Evolutionary conservation across 2,329 filamentous ascomycete species (phyloP), one percentile per base, ranked within the genome.

Genomic region (Polychaeton citri): DNA sequence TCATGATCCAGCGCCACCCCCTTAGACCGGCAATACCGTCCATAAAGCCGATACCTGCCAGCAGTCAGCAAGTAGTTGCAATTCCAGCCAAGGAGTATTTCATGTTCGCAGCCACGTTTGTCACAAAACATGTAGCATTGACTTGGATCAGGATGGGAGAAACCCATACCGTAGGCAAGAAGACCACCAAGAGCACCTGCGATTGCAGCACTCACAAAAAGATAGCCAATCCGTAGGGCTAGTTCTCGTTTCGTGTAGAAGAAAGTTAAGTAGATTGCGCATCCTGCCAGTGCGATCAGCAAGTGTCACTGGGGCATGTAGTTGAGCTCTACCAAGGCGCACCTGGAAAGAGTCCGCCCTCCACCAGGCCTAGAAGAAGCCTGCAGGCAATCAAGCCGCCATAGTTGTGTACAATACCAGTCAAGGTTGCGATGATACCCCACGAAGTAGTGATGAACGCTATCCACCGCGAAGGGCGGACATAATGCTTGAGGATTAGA

Each of bases 231-330:
- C 2, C 81, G 73, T 30, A 84, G 59, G 4, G 79, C 80, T 2
- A 85, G 68, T 56, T 86, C 81, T 19, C 69, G 67, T 50, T 79
- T 80, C 32, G 74, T 80, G 60, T 86, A 86, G 63, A 83, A 85
- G 44, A 84, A 71, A 0, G 80, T 84, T 13, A 86, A 65, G 46
- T 83, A 83, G 13, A 79, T 59, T 4, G 72, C 76, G 44, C 81
- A 40, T 15, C 13, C 30, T 17, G 12, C 10, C 12, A 12, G 18
- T 13, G 30, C 24, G 7, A 28, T 32, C 10, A 32, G 30, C 30
- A 12, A 4, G n/a, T n/a, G n/a, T n/a, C n/a, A n/a, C n/a, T n/a
- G n/a, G n/a, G n/a, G n/a, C n/a, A 16, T 32, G 13, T 6, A 17
- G 18, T 17, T 16, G 10, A 32, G 30, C 12, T 9, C 18, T 32